Conservation (phyloP, 129 eudicot species). For the Deinandra increscens region DNA sequence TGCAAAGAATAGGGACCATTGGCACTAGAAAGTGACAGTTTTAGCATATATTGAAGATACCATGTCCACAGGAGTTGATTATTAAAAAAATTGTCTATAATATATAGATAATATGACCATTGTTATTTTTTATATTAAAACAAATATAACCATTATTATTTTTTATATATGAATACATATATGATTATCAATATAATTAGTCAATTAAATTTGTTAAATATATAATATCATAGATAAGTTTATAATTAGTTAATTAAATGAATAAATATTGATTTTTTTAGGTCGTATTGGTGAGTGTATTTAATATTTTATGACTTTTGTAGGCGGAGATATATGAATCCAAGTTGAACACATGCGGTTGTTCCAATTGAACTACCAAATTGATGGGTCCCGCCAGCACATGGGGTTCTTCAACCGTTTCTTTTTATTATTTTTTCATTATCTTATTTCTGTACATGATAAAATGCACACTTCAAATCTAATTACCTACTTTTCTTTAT, state of each 20-base stretch:
- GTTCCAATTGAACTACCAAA: slow-evolving; percentile 41
- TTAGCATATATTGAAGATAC: neutral
- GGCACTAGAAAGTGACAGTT: slow-evolving; percentile 4
- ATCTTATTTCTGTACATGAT: neutral
- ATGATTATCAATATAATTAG: neutral
- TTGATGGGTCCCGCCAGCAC: slow-evolving; percentile 46
- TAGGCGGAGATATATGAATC: slow-evolving; percentile 5
- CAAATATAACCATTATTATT: neutral
- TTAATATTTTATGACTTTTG: slow-evolving; percentile 27
- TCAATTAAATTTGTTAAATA: neutral
- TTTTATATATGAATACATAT: slow-evolving; percentile 1
- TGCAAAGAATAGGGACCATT: slow-evolving; percentile 25
- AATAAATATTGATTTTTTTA: neutral
- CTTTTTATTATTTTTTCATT: neutral
- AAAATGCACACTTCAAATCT: neutral
- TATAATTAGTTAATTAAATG: neutral
- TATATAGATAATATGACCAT: too few relatives aligned
- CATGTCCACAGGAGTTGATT: neutral
- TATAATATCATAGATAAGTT: neutral
- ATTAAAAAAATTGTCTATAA: too few relatives aligned
- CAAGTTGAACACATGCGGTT: slow-evolving; percentile 48
- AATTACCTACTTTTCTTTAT: neutral
- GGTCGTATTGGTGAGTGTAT: slow-evolving; percentile 17
- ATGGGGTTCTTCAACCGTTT: slow-evolving; percentile 48
- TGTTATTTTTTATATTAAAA: too few relatives aligned